These are phyloP conservation scores for Penicillium sp. DNA, from an alignment of 2,329 filamentous ascomycete genomes.

Conservation along the genomic window DNA sequence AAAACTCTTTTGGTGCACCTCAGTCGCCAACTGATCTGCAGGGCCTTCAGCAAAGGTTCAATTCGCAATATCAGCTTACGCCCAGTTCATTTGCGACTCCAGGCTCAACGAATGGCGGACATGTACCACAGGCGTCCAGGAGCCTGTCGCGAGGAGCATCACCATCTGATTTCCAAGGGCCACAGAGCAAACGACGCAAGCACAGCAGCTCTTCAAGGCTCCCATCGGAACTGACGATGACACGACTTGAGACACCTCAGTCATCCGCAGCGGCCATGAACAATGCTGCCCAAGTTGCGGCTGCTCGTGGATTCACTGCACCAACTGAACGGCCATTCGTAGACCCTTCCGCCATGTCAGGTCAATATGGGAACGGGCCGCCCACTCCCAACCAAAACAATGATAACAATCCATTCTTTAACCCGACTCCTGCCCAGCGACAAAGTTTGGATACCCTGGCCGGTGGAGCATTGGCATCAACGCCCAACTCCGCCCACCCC, in stretches of 20 bases:
- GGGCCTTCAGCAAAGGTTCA: slow-evolving; percentile 54
- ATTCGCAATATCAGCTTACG: slow-evolving; percentile 40
- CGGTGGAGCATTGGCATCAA: slow-evolving; percentile 66
- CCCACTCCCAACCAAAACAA: slow-evolving; percentile 63
- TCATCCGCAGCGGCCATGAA: slow-evolving; percentile 40
- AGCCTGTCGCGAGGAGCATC: slow-evolving; percentile 72
- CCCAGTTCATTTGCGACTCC: slow-evolving; percentile 41
- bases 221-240: slow-evolving; percentile 76
- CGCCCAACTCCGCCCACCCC: slow-evolving; percentile 67
- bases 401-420: slow-evolving; percentile 59
- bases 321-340: slow-evolving; percentile 48
- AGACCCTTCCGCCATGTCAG: slow-evolving; percentile 41
- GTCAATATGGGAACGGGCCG: slow-evolving; percentile 58
- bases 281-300: slow-evolving; percentile 43
- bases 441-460: slow-evolving; percentile 64
- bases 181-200: slow-evolving; percentile 77
- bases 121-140: slow-evolving; percentile 55
- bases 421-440: slow-evolving; percentile 54
- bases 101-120: slow-evolving; percentile 35
- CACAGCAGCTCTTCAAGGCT: slow-evolving; percentile 67
- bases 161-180: slow-evolving; percentile 62
- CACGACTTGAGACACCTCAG: slow-evolving; percentile 64
- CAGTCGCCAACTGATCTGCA: slow-evolving; percentile 58
- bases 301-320: slow-evolving; percentile 35
- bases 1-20: slow-evolving; percentile 28